Percentiles rank a stretch among this genome's conserved stretches.
These are phyloP conservation scores for Keithomyces neogunnii DNA, from an alignment of 2,329 filamentous ascomycete species.

Conservation along the genomic window DNA sequence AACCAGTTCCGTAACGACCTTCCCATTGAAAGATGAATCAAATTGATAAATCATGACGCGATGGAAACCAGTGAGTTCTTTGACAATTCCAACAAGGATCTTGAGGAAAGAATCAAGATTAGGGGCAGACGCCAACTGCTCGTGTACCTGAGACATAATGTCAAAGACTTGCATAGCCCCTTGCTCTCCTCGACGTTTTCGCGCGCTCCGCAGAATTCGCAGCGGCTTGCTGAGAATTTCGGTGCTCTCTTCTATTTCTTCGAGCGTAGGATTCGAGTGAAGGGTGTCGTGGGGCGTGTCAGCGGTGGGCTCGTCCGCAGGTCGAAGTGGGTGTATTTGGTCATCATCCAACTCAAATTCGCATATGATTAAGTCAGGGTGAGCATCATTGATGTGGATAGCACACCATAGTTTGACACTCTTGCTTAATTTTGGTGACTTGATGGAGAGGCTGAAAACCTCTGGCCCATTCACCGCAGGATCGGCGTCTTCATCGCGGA, in stretches of 20 bases:
- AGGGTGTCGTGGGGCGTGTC: constrained; percentile 66
- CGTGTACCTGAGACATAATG: constrained; percentile 85
- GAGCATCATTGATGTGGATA: constrained; percentile 63
- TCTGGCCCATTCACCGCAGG: constrained; percentile 70
- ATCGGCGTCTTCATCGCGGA: constrained; percentile 73
- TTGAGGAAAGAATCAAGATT: constrained; percentile 69
- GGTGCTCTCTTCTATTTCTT: constrained; percentile 70
- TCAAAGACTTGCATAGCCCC: constrained; percentile 86
- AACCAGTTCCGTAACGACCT: constrained; percentile 80
- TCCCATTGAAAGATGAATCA: constrained; percentile 71
- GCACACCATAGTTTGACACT: constrained; percentile 77
- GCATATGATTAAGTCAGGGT: constrained; percentile 68
- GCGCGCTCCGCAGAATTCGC: constrained; percentile 65
- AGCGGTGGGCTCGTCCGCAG: constrained; percentile 48
- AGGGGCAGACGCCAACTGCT: constrained; percentile 67
- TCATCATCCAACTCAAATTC: constrained; percentile 87
- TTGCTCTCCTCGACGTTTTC: constrained; percentile 68
- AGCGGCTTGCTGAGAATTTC: constrained; percentile 67
- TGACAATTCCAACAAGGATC: constrained; percentile 75
- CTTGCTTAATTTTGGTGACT: constrained; percentile 41
- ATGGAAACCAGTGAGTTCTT: constrained; percentile 84
- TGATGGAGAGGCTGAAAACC: constrained; percentile 72
- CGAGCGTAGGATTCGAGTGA: constrained; percentile 59
- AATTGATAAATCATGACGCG: constrained; percentile 93
- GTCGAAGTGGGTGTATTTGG: constrained; percentile 55